Conservation (phyloP, 805 yeast genomes). For the Lipomyces yamadae region DNA sequence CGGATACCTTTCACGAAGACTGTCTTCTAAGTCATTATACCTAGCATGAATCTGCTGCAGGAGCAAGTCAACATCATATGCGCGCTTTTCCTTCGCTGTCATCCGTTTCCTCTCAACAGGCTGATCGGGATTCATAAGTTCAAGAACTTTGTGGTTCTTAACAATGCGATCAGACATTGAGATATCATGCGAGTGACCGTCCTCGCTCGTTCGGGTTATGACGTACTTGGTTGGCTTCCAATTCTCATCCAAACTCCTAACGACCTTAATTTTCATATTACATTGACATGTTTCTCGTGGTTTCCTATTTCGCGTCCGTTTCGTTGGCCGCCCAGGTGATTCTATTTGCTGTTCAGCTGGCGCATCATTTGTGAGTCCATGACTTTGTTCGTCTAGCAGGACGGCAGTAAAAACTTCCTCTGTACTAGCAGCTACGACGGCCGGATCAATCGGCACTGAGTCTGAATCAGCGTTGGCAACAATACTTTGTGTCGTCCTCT, state of each 20-base stretch:
- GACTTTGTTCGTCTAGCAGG: conserved; percentile 1
- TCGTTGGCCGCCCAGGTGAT: conserved; percentile 6
- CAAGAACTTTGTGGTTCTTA: conserved; percentile 22
- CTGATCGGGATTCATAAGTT: conserved; percentile 22
- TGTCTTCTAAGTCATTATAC: conserved; percentile 21
- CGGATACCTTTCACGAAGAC: conserved; percentile 7
- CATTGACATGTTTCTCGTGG: conserved; percentile 28
- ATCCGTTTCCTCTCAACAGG: conserved; percentile 19
- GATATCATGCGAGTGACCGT: conserved; percentile 28
- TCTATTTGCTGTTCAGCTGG: conserved; percentile 5
- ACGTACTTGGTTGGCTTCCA: conserved; percentile 26
- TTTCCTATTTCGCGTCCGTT: conserved; percentile 25
- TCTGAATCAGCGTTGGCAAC: neutral
- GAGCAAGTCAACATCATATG: conserved; percentile 21
- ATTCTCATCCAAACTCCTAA: conserved; percentile 18
- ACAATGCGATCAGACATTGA: conserved; percentile 29
- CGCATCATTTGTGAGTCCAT: neutral
- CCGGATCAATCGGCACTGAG: conserved; percentile 1
- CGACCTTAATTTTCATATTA: conserved; percentile 25
- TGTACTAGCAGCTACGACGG: neutral
- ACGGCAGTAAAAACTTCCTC: conserved; percentile 15
- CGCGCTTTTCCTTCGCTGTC: conserved; percentile 25
- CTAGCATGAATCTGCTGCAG: conserved; percentile 9
- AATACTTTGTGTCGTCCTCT: neutral
- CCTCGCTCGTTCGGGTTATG: conserved; percentile 19